These are phyloP conservation scores for Aspergillus conjunctus DNA, from an alignment of 495 filamentous ascomycete genomes.

Conservation along the genomic window DNA sequence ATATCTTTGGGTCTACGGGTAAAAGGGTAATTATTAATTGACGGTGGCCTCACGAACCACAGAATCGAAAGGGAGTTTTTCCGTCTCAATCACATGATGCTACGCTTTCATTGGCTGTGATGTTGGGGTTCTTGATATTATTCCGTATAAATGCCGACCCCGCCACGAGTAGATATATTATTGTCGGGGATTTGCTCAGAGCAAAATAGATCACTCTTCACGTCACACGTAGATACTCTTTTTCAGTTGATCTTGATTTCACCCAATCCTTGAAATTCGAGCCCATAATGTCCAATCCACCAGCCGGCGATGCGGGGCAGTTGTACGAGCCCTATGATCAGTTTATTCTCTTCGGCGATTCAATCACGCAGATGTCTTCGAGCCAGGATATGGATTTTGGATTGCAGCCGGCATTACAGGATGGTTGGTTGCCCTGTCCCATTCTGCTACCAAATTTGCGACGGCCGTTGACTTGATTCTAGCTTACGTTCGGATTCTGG, in stretches of 20 bases:
- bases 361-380: conserved; percentile 67
- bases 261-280: background rate
- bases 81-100: background rate
- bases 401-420: conserved; percentile 70
- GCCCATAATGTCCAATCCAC: conserved; percentile 11
- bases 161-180: too few species aligned
- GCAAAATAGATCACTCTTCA: background rate
- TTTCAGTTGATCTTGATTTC: background rate
- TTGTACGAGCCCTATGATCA: conserved; percentile 58
- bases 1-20: background rate
- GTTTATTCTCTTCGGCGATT: conserved; percentile 81
- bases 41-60: background rate
- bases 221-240: background rate
- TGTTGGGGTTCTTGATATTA: background rate
- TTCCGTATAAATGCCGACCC: background rate
- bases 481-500: conserved; percentile 66
- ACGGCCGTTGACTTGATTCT: conserved; percentile 3
- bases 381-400: conserved; percentile 64
- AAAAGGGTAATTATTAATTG: background rate
- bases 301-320: conserved; percentile 15
- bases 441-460: background rate
- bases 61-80: background rate
- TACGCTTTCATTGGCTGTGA: background rate
- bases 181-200: too few species aligned
- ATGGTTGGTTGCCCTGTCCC: conserved; percentile 50